Conservation (phyloP, 2,329 filamentous ascomycete genomes). For the Geosmithia morbida region DNA sequence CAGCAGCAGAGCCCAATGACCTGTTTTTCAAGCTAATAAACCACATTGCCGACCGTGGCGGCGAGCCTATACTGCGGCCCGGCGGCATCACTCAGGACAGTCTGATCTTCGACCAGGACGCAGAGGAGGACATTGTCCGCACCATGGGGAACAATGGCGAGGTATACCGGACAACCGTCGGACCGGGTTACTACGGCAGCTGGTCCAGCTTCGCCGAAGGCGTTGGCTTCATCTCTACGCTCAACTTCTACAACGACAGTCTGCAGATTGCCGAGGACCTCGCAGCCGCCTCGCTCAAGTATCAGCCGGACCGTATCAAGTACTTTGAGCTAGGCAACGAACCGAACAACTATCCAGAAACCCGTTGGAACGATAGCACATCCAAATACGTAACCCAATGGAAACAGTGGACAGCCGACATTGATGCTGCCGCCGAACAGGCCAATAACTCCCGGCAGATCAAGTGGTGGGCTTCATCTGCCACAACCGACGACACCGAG, state of each 20-base stretch:
- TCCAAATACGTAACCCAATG: constrained; percentile 3
- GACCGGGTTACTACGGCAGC: too few relatives aligned
- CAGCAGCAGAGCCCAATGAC: constrained; percentile 4
- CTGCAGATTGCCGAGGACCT: constrained; percentile 6
- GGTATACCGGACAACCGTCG: too few relatives aligned
- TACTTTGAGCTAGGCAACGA: constrained; percentile 8
- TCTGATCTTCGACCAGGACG: constrained; percentile 5
- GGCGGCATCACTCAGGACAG: constrained; percentile 9
- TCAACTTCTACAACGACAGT: constrained; percentile 8
- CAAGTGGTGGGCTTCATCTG: constrained; percentile 8
- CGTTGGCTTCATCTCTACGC: constrained; percentile 6
- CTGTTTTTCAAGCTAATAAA: constrained; percentile 5
- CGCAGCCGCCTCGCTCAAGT: constrained; percentile 4
- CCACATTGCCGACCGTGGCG: constrained; percentile 5
- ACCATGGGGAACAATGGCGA: constrained; percentile 5
- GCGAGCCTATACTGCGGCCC: constrained; percentile 5
- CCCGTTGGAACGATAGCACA: constrained; percentile 5
- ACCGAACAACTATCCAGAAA: constrained; percentile 4
- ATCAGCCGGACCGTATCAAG: constrained; percentile 4
- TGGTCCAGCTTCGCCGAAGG: constrained; percentile 5
- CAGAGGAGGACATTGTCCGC: constrained; percentile 4
- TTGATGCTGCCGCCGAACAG: constrained; percentile 1
- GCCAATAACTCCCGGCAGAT: neutral
- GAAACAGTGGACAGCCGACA: too few relatives aligned
- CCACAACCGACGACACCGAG: constrained; percentile 6